phyloP scores from a whole-genome alignment of 2,329 filamentous ascomycete genomes.

The Helotiales sp. region DNA sequence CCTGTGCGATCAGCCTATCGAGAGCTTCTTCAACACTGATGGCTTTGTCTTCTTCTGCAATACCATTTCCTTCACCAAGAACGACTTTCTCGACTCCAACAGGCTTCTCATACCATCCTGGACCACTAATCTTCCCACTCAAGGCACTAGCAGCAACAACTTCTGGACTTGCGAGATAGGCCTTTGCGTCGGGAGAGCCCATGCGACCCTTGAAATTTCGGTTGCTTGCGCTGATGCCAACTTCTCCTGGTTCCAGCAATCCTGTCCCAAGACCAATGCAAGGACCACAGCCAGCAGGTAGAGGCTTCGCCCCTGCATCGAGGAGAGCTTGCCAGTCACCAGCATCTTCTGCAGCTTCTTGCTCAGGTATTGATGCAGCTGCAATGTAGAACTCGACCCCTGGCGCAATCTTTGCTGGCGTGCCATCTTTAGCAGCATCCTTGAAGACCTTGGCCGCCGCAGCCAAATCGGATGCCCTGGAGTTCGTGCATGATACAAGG shows the following conservation, averaged over 20 bases:
- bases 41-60: conserved; percentile 62
- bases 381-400: conserved; percentile 88
- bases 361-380: conserved; percentile 78
- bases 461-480: conserved; percentile 75
- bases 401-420: conserved; percentile 67
- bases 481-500: conserved; percentile 88
- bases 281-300: conserved; percentile 75
- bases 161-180: conserved; percentile 86
- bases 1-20: conserved; percentile 54
- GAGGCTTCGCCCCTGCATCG: conserved; percentile 71
- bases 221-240: conserved; percentile 81
- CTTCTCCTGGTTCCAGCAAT: conserved; percentile 79
- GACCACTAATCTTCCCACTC: conserved; percentile 68
- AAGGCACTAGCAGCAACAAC: conserved; percentile 90
- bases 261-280: conserved; percentile 84
- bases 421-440: conserved; percentile 65
- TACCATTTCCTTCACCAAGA: conserved; percentile 70
- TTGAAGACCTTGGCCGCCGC: conserved; percentile 84
- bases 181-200: conserved; percentile 76
- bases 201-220: conserved; percentile 91
- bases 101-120: conserved; percentile 75
- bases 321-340: conserved; percentile 85
- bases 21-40: conserved; percentile 68
- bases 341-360: conserved; percentile 71
- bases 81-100: conserved; percentile 66